phyloP scores from a whole-genome alignment of 805 yeast genomes.

The Scheffersomyces stipitis region DNA sequence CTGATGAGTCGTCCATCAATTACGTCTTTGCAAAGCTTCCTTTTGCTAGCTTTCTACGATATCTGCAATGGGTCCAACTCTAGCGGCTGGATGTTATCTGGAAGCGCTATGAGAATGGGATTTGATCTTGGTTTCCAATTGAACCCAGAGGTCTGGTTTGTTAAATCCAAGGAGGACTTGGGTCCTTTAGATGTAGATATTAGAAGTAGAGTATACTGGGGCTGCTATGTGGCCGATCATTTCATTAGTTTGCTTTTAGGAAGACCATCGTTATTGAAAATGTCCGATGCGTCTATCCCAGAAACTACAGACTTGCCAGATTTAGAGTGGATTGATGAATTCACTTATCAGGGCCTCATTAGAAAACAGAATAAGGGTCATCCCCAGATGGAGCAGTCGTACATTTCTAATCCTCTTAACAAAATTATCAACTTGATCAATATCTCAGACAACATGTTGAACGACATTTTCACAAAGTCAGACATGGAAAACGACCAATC shows the following conservation, averaged over 20 bases:
- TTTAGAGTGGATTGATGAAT: conserved; percentile 62
- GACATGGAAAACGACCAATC: conserved; percentile 27
- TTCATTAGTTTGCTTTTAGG: conserved; percentile 60
- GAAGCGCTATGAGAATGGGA: conserved; percentile 64
- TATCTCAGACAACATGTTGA: conserved; percentile 45
- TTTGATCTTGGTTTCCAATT: conserved; percentile 64
- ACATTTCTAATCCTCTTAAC: conserved; percentile 45
- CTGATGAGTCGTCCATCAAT: conserved; percentile 49
- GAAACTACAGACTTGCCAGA: conserved; percentile 61
- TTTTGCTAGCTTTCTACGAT: conserved; percentile 61
- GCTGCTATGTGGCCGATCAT: conserved; percentile 64
- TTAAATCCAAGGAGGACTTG: conserved; percentile 37
- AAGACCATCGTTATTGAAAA: conserved; percentile 54
- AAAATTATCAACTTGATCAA: conserved; percentile 42
- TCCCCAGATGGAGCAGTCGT: conserved; percentile 18
- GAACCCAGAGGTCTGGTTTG: conserved; percentile 60
- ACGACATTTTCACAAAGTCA: conserved; percentile 43
- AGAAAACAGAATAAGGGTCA: conserved; percentile 4
- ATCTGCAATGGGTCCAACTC: conserved; percentile 59
- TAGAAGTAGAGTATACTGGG: conserved; percentile 65
- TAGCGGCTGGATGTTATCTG: conserved; percentile 63
- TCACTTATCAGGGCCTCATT: conserved; percentile 33
- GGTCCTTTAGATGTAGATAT: conserved; percentile 55
- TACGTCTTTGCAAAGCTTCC: conserved; percentile 56
- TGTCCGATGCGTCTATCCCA: conserved; percentile 59